Conservation (phyloP, 1,139 yeast genomes). For the Blastobotrys indianensis region DNA sequence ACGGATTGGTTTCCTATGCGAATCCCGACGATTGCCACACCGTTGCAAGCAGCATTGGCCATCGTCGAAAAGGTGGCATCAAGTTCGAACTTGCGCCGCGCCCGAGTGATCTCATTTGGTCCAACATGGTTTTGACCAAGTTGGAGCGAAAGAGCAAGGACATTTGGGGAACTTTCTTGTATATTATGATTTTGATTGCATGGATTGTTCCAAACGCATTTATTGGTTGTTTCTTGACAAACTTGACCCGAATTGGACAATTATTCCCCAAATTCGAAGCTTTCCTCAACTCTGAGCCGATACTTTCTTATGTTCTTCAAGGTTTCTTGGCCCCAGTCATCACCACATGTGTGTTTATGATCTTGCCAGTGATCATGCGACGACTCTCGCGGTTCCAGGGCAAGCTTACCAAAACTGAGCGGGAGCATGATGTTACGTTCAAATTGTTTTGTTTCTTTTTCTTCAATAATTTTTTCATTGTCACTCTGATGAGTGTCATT, state of each 20-base stretch:
- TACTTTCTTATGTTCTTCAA: constrained; percentile 35
- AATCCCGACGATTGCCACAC: constrained; percentile 28
- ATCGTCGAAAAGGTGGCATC: constrained; percentile 17
- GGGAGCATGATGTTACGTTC: constrained; percentile 37
- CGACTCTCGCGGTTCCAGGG: constrained; percentile 38
- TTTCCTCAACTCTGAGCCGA: constrained; percentile 28
- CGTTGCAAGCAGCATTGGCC: constrained; percentile 22
- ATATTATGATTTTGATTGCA: constrained; percentile 27
- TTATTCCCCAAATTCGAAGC: constrained; percentile 34
- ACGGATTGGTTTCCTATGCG: constrained; percentile 36
- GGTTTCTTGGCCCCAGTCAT: constrained; percentile 38
- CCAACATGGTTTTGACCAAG: constrained; percentile 30
- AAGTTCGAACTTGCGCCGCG: constrained; percentile 31
- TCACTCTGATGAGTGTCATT: constrained; percentile 36
- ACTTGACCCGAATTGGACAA: constrained; percentile 34
- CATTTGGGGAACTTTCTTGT: constrained; percentile 34
- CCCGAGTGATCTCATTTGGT: constrained; percentile 37
- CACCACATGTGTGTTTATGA: constrained; percentile 33
- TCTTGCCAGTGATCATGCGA: constrained; percentile 36
- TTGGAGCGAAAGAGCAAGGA: constrained; percentile 32
- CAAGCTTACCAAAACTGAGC: constrained; percentile 32
- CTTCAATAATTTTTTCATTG: constrained; percentile 35
- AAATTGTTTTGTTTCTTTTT: constrained; percentile 37
- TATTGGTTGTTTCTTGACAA: constrained; percentile 37
- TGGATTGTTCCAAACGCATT: constrained; percentile 41